Base-by-base conservation (phyloP, 2,329 filamentous ascomycete genomes). In the Fusarium domesticum region DNA sequence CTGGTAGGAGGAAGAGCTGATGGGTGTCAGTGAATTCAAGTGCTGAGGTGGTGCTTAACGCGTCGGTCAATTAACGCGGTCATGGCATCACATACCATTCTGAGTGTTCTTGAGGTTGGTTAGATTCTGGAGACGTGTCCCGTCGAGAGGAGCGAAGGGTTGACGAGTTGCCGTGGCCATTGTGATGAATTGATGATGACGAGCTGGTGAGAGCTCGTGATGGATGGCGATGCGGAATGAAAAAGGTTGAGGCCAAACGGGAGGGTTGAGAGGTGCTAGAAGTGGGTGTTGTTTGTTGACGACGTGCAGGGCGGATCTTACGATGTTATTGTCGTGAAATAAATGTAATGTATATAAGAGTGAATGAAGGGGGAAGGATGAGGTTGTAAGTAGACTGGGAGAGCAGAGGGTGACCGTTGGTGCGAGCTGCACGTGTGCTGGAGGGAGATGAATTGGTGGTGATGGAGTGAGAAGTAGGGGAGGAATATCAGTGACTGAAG, bases 81-180 rank as follows among this genome's bases (percentile, higher is more conserved):
- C 28, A 39, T 48, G 48, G 41, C 35, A 45, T 43, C 39, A 73
- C 77, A 57, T 77, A 85, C 81, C 77, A 74, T 84, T 84, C 63
- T 91, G 87, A 66, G 83, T 76, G 67, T 91, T 91, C 74, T 90
- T 92, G 39, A 84, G 70, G 68, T 82, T 89, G 18, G 83, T 84
- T 58, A 92, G 72, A 53, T 74, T 81, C 66, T 89, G 84, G 18
- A 91, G 74, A 56, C 87, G 81, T 44, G 82, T 72, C 57, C 75
- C 76, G 63, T 87, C 81, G 42, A 91, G 74, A 37, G 84, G 84
- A 63, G 83, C 87, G 66, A 91, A 90, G 6, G 87, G 87, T 69
- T 89, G 85, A 61, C 87, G 81, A 50, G 74, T 70, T 50, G 77
- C 57, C 55, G 77, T 66, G 63, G 78, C 75, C 78, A 83, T 82